Conservation (phyloP, 2,329 filamentous ascomycete species). For the Aspergillus novofumigatus region DNA sequence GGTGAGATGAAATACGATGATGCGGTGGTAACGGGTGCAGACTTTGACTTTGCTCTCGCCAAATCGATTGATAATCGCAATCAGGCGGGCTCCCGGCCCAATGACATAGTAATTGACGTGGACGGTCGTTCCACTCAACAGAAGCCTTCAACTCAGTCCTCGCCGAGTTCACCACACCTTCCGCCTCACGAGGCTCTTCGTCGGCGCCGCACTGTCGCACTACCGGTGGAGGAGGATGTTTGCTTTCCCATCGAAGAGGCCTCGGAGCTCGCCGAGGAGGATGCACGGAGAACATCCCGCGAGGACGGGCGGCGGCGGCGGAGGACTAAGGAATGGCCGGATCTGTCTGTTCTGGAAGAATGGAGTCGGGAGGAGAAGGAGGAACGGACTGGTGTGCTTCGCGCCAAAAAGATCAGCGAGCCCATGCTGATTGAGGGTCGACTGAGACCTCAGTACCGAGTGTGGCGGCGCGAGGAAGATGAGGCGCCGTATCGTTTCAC, state of each 20-base stretch:
- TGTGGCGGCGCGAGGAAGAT: constrained; percentile 84
- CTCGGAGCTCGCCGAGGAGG: constrained; percentile 79
- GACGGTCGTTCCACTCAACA: constrained; percentile 28
- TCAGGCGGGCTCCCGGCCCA: constrained; percentile 23
- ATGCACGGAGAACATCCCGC: constrained; percentile 47
- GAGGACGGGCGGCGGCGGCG: constrained; percentile 50
- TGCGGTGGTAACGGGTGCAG: constrained; percentile 43
- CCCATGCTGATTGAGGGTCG: constrained; percentile 88
- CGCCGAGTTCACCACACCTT: constrained; percentile 37
- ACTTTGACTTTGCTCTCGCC: constrained; percentile 38
- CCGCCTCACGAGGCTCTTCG: constrained; percentile 35
- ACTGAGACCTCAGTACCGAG: constrained; percentile 70
- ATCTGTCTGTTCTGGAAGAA: constrained; percentile 76
- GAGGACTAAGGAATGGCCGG: constrained; percentile 75
- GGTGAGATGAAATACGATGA: constrained; percentile 53
- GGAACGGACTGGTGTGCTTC: constrained; percentile 72
- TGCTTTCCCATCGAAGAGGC: constrained; percentile 80
- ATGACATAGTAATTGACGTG: constrained; percentile 45
- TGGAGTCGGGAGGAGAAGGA: constrained; percentile 92
- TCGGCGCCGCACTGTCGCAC: constrained; percentile 55
- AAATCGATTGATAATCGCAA: constrained; percentile 35
- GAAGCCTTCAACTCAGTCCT: constrained; percentile 28
- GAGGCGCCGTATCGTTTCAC: constrained; percentile 93
- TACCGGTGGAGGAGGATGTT: constrained; percentile 77
- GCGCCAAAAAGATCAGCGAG: constrained; percentile 88